These are phyloP conservation scores for Penicillium egyptiacum DNA, from an alignment of 495 filamentous ascomycete genomes.

Conservation along the genomic window DNA sequence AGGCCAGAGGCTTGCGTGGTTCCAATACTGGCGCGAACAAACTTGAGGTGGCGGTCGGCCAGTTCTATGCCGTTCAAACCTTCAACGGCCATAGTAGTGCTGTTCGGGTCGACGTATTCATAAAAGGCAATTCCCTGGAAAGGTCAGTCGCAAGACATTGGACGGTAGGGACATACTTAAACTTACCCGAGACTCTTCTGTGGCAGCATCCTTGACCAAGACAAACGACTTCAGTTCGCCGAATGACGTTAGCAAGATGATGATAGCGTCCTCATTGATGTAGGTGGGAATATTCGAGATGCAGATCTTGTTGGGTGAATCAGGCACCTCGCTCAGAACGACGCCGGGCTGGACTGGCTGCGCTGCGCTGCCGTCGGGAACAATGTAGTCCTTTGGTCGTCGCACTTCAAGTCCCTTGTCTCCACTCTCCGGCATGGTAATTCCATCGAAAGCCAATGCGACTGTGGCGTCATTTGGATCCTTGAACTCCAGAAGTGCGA, in stretches of 20 bases:
- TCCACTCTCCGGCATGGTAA: constrained; percentile 73
- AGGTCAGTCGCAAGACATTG: constrained; percentile 22
- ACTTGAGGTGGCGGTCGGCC: constrained; percentile 80
- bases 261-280: constrained; percentile 86
- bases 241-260: constrained; percentile 84
- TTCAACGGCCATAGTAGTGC: constrained; percentile 84
- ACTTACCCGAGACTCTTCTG: constrained; percentile 86
- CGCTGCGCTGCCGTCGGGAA: constrained; percentile 77
- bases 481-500: constrained; percentile 91
- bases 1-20: constrained; percentile 84
- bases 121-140: constrained; percentile 91
- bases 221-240: constrained; percentile 92
- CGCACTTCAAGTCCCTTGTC: constrained; percentile 73
- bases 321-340: constrained; percentile 77
- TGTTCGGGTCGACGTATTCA: constrained; percentile 78
- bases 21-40: constrained; percentile 86
- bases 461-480: constrained; percentile 83
- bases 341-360: constrained; percentile 73
- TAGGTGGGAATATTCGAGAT: constrained; percentile 84
- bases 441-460: constrained; percentile 85
- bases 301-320: constrained; percentile 93
- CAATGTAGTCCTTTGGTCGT: constrained; percentile 96
- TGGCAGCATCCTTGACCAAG: constrained; percentile 80
- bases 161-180: constrained; percentile 1
- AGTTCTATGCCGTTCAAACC: constrained; percentile 91